These are phyloP conservation scores for Metrosideros polymorpha DNA, from an alignment of 441 rosid species.

Conservation along the genomic window DNA sequence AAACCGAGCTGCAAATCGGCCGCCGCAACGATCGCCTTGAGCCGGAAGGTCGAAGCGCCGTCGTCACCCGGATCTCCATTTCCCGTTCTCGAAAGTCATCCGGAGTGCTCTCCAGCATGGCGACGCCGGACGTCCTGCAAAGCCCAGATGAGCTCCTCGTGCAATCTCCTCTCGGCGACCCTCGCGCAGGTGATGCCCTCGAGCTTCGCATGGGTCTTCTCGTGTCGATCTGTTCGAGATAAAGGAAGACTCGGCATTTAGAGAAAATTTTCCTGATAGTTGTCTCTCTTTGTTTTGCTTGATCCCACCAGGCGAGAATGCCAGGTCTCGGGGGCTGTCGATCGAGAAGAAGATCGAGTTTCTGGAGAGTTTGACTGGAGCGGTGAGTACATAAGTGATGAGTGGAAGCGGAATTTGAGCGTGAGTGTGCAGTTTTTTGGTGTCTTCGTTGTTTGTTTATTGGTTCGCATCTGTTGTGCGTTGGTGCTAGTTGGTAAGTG, in stretches of 20 bases:
- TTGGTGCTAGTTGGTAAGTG: neutral
- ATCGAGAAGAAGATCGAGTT: conserved; percentile 86
- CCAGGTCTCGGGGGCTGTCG: conserved; percentile 44
- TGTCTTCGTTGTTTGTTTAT: neutral
- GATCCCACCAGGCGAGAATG: conserved; percentile 39
- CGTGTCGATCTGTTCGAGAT: neutral
- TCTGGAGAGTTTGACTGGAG: conserved; percentile 77
- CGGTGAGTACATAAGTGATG: conserved; percentile 19
- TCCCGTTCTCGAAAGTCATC: neutral
- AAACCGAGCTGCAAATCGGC: neutral
- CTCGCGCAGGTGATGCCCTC: neutral
- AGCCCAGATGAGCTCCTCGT: conserved; percentile 33
- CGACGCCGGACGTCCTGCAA: conserved; percentile 49
- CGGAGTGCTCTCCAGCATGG: conserved; percentile 31
- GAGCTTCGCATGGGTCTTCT: neutral
- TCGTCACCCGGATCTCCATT: neutral
- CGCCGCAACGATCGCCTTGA: neutral
- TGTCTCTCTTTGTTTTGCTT: neutral
- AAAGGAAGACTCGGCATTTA: neutral
- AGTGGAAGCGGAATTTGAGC: neutral
- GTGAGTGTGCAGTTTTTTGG: neutral
- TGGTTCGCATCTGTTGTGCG: neutral
- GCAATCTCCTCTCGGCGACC: conserved; percentile 29
- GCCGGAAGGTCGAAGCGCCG: neutral
- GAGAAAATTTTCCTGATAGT: neutral